These are phyloP conservation scores for Marchantia polymorpha DNA, from an alignment of 225 moss, liverwort and hornwort genomes.

Conservation along the genomic window DNA sequence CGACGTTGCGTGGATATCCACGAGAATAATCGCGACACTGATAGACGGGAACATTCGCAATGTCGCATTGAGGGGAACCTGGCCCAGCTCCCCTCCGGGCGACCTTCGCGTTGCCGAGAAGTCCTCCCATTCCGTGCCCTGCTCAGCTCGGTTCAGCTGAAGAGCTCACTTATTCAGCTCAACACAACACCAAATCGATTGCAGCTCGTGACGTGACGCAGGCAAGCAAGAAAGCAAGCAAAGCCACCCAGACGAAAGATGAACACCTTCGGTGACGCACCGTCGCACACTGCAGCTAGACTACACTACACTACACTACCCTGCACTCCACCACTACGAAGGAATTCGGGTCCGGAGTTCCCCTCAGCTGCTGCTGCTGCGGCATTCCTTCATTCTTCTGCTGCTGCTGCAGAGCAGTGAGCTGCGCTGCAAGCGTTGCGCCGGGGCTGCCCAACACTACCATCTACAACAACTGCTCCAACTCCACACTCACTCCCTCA, in stretches of 20 bases:
- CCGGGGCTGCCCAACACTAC: not conserved
- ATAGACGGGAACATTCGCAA: slow-evolving; percentile 16
- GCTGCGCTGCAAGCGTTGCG: not conserved
- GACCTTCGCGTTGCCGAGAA: slow-evolving; percentile 9
- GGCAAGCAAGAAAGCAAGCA: not conserved
- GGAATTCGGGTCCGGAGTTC: not conserved
- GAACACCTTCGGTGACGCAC: too few relatives aligned
- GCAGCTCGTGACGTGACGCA: not conserved
- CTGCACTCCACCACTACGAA: not conserved
- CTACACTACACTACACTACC: not conserved
- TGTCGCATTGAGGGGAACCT: slow-evolving; percentile 2
- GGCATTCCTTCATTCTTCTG: not conserved
- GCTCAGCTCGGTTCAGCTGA: not conserved
- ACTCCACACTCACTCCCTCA: too few relatives aligned
- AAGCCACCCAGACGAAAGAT: not conserved
- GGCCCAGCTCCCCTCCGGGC: slow-evolving; percentile 15
- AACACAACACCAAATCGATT: not conserved
- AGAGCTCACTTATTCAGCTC: not conserved
- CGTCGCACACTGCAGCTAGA: not conserved
- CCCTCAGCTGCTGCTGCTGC: not conserved
- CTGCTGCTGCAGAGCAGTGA: not conserved
- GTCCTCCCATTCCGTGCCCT: slow-evolving; percentile 7
- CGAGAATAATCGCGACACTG: slow-evolving; percentile 16
- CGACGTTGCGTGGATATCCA: not conserved
- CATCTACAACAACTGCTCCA: not conserved